Evolutionary conservation across 805 yeast species (phyloP), one percentile per base, ranked within the genome.

Genomic region (Peterozyma xylosa): DNA sequence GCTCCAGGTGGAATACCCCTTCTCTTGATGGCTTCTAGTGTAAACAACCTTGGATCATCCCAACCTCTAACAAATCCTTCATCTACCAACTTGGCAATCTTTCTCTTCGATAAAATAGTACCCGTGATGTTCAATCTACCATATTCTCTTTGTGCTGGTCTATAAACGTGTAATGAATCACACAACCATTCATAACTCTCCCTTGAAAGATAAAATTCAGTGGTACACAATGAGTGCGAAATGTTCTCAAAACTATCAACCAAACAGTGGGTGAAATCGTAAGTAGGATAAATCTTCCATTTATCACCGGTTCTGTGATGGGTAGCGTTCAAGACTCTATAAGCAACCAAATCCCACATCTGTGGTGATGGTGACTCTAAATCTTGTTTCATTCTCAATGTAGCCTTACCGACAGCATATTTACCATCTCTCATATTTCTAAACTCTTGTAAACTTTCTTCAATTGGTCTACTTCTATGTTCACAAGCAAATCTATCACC

Each of bases 1-100:
- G 98, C 97, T 38, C 98, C 97, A 11, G 99, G 99, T 53, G 99
- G 99, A 9, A 93, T 82, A 70, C 99, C 99, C 61, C 99, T 86
- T 63, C 99, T 85, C 60, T 88, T 83, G 48, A 93, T 80, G 42
- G 93, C 96, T 54, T 89, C 99, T 55, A 93, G 75, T 5, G 99
- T 93, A 65, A 81, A 93, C 61, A 93, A 73, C 59, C 99, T 78
- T 56, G 99, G 99, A 66, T 93, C 99, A 64, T 93, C 95, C 99
- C 99, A 93, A 38, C 88, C 96, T 63, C 96, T 80, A 18, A 93
- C 99, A 56, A 74, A 68, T 5, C 74, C 68, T 27, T 80, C 93
- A 45, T 78, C 84, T 17, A 93, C 98, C 53, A 93, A 74, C 64
- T 88, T 86, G 51, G 96, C 95, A 61, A 93, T 89, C 67, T 93